Percentiles rank a stretch among this genome's conserved stretches.
Conservation (phyloP, 768 basidiomycete genomes). For the Suillus hirtellus region DNA sequence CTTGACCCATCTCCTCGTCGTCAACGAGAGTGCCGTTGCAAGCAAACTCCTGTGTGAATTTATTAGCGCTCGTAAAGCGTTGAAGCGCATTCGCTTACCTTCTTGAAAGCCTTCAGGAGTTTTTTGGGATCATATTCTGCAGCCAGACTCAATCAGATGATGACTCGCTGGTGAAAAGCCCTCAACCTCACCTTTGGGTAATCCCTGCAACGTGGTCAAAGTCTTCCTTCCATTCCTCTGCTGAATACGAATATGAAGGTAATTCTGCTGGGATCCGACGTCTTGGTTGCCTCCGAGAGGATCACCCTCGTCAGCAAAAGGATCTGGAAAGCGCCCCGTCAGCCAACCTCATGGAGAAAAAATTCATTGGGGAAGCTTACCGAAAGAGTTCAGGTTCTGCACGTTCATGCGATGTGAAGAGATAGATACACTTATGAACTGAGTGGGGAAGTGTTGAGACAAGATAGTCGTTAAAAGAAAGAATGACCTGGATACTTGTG, state of each 20-base stretch:
- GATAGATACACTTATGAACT: constrained; percentile 43
- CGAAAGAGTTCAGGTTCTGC: constrained; percentile 85
- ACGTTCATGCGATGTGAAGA: constrained; percentile 85
- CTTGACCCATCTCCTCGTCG: constrained; percentile 93
- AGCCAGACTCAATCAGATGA: constrained; percentile 14
- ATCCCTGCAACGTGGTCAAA: constrained; percentile 93
- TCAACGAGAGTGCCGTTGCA: constrained; percentile 98
- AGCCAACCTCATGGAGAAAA: constrained; percentile 9
- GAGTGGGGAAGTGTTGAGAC: constrained; percentile 41
- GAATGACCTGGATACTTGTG: constrained; percentile 13
- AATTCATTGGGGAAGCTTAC: constrained; percentile 37
- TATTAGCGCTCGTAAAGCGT: constrained; percentile 11
- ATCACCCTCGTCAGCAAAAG: constrained; percentile 94
- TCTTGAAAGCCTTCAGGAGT: constrained; percentile 98
- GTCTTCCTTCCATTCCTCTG: constrained; percentile 99
- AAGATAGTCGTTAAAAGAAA: constrained; percentile 30
- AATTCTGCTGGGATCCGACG: constrained; percentile 79
- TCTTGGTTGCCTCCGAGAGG: constrained; percentile 71
- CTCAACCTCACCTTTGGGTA: constrained; percentile 73
- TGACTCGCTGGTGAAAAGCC: constrained; percentile 16
- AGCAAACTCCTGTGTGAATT: constrained; percentile 76
- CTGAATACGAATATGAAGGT: constrained; percentile 97
- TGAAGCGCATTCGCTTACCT: constrained; percentile 48
- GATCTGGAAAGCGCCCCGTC: constrained; percentile 56
- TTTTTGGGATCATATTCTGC: constrained; percentile 98